phyloP scores from a whole-genome alignment of 495 filamentous ascomycete species.

The Podospora australis region DNA sequence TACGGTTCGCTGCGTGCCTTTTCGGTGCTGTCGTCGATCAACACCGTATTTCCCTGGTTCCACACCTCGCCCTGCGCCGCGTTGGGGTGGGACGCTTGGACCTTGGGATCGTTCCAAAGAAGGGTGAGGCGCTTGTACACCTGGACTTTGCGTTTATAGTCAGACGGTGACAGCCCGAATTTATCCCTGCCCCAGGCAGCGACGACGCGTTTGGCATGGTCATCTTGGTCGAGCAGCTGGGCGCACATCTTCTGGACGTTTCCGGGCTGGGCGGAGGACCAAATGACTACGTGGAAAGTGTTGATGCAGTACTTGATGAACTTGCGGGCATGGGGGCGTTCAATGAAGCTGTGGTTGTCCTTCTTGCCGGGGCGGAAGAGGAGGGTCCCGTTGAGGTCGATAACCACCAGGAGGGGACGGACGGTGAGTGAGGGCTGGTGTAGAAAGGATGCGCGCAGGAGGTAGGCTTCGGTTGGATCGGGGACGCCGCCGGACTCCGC shows the following conservation, averaged over 20 bases:
- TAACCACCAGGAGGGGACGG: conserved; percentile 62
- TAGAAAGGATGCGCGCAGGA: conserved; percentile 20
- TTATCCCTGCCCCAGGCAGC: conserved; percentile 77
- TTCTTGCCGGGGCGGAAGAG: conserved; percentile 56
- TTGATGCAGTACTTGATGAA: conserved; percentile 65
- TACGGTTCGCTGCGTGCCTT: conserved; percentile 79
- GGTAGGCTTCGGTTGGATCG: conserved; percentile 36
- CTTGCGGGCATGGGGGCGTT: conserved; percentile 52
- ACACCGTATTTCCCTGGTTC: conserved; percentile 79
- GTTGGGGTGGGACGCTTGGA: conserved; percentile 40
- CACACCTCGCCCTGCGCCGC: conserved; percentile 42
- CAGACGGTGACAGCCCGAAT: conserved; percentile 54
- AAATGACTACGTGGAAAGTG: conserved; percentile 74
- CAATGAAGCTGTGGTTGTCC: conserved; percentile 44
- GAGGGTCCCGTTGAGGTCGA: conserved; percentile 92
- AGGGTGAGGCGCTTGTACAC: conserved; percentile 77
- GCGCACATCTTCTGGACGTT: conserved; percentile 62
- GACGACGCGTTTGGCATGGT: conserved; percentile 44
- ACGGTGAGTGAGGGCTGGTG: conserved; percentile 19
- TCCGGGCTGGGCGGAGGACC: conserved; percentile 71
- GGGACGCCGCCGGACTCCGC: conserved; percentile 45
- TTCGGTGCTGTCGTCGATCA: conserved; percentile 75
- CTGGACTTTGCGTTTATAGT: conserved; percentile 67
- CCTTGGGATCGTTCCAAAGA: conserved; percentile 57
- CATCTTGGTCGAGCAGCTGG: conserved; percentile 41